Conservation (phyloP, 2,329 filamentous ascomycete species). For the Bretziella fagacearum region DNA sequence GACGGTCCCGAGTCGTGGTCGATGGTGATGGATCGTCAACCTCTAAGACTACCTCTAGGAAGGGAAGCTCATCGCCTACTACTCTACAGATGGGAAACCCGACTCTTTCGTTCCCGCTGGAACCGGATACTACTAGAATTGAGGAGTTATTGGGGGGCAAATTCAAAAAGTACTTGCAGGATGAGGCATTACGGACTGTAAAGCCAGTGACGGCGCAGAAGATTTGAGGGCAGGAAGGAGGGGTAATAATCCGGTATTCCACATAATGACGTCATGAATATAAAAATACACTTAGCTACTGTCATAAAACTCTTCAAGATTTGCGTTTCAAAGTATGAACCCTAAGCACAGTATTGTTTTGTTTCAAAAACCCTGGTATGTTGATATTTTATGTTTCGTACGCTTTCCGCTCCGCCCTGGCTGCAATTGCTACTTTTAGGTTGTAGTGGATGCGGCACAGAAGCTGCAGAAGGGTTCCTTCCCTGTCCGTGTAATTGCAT, state of each 20-base stretch:
- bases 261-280: neutral
- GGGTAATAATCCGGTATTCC: neutral
- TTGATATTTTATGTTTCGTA: too few species aligned
- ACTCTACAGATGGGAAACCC: constrained; percentile 1
- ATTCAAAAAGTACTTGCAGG: constrained; percentile 10
- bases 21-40: neutral
- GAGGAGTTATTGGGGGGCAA: constrained; percentile 4
- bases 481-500: too few species aligned
- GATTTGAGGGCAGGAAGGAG: neutral
- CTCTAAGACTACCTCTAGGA: neutral
- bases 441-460: too few species aligned
- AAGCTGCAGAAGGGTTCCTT: too few species aligned
- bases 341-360: too few species aligned
- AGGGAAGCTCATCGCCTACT: neutral
- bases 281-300: neutral
- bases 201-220: constrained; percentile 1
- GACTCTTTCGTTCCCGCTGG: constrained; percentile 9
- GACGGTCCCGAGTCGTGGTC: constrained; percentile 2
- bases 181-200: constrained; percentile 8
- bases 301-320: neutral
- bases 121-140: constrained; percentile 9
- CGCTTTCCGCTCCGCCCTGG: too few species aligned
- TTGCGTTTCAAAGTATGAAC: neutral
- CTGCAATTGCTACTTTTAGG: too few species aligned
- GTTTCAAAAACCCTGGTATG: too few species aligned